phyloP scores from a whole-genome alignment of 192 early-diverging fungal species.

The Coemansia sp. region DNA sequence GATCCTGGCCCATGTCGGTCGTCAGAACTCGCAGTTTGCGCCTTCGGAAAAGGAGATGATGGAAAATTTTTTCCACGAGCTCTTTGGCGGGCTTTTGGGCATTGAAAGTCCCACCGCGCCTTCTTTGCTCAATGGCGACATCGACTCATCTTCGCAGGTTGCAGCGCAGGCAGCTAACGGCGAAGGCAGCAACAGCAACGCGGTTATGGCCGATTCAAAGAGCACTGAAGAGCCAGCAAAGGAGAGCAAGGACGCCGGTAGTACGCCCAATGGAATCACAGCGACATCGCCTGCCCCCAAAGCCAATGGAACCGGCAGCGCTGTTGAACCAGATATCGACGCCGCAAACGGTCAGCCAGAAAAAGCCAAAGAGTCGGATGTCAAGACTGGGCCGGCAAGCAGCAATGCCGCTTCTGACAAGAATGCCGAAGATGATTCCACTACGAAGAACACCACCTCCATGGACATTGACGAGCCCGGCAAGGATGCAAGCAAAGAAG shows the following conservation, averaged over 20 bases:
- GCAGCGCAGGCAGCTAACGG: not conserved
- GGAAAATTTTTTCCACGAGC: conserved; percentile 69
- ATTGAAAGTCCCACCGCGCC: conserved; percentile 23
- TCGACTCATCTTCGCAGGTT: conserved; percentile 6
- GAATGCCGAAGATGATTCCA: not conserved
- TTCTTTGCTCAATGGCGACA: not conserved
- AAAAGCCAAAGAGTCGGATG: not conserved
- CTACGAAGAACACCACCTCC: not conserved
- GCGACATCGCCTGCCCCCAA: not conserved
- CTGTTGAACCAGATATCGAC: not conserved
- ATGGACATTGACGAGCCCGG: conserved; percentile 7
- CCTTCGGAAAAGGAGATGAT: conserved; percentile 74
- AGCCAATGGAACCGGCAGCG: not conserved
- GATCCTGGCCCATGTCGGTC: conserved; percentile 74
- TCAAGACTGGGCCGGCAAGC: not conserved
- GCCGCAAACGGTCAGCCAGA: conserved; percentile 13
- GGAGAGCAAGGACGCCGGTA: not conserved
- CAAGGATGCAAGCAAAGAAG: not conserved
- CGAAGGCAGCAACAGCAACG: not conserved
- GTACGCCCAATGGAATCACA: not conserved
- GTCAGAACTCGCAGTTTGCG: conserved; percentile 53
- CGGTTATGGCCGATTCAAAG: conserved; percentile 7
- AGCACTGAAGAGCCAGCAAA: not conserved
- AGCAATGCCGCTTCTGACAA: conserved; percentile 8
- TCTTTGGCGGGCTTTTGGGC: conserved; percentile 64